These are phyloP conservation scores for Penicillium freii DNA, from an alignment of 2,329 filamentous ascomycete genomes.

Conservation along the genomic window DNA sequence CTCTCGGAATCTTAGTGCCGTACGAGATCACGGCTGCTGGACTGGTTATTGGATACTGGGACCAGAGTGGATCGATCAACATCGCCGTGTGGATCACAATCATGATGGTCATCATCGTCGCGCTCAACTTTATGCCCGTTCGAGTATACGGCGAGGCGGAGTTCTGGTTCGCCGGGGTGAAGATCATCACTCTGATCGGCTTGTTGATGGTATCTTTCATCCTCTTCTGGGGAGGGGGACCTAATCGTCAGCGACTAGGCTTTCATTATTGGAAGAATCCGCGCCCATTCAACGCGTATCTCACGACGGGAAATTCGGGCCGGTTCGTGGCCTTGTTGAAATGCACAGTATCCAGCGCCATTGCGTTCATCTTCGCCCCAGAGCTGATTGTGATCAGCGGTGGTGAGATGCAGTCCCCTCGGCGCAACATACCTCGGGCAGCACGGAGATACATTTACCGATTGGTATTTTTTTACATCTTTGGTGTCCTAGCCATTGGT, in stretches of 20 bases:
- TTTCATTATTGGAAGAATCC: slow-evolving; percentile 54
- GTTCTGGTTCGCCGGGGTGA: slow-evolving; percentile 54
- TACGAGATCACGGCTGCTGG: slow-evolving; percentile 65
- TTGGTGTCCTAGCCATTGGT: slow-evolving; percentile 58
- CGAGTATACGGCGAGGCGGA: slow-evolving; percentile 54
- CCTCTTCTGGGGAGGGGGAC: slow-evolving; percentile 58
- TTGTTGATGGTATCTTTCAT: slow-evolving; percentile 54
- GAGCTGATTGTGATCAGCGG: slow-evolving; percentile 57
- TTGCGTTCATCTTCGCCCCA: slow-evolving; percentile 56
- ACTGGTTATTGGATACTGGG: slow-evolving; percentile 65
- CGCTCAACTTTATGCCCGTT: slow-evolving; percentile 50
- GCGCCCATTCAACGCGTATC: slow-evolving; percentile 50
- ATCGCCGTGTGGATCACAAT: slow-evolving; percentile 55
- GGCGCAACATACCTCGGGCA: slow-evolving; percentile 60
- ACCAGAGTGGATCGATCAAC: slow-evolving; percentile 37
- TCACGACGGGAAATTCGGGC: slow-evolving; percentile 48
- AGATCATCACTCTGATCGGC: slow-evolving; percentile 53
- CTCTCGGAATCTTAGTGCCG: slow-evolving; percentile 47
- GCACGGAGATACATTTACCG: slow-evolving; percentile 62
- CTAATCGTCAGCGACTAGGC: slow-evolving; percentile 50
- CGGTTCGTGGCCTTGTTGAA: slow-evolving; percentile 54
- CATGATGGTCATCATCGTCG: slow-evolving; percentile 58
- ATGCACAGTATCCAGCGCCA: slow-evolving; percentile 51
- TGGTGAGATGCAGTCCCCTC: slow-evolving; percentile 58
- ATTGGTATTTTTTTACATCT: slow-evolving; percentile 61